Evolutionary conservation across 202 grass and related monocot genomes (phyloP).

Genomic region (Bolboschoenoplectus hybrid): DNA sequence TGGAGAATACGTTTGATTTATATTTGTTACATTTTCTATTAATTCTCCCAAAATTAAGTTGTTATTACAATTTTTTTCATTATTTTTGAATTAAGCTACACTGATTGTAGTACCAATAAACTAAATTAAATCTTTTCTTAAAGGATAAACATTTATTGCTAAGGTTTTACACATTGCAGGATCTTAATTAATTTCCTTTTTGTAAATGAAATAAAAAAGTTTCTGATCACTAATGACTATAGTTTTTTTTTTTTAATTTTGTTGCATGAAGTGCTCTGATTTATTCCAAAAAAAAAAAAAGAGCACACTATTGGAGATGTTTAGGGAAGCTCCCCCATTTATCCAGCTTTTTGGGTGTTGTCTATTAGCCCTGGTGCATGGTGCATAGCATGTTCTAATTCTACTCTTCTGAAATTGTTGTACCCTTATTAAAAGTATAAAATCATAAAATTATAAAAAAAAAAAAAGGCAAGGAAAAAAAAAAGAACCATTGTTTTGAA

Average conservation of each 20-base stretch:
- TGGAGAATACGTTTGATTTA: neutral
- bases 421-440: neutral
- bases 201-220: constrained; percentile 3
- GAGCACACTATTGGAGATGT: neutral
- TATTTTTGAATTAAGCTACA: neutral
- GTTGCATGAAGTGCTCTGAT: neutral
- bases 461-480: neutral
- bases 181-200: neutral
- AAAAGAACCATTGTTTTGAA: neutral
- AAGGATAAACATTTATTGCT: neutral
- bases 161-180: neutral
- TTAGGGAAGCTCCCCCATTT: neutral
- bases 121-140: neutral
- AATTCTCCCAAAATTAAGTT: neutral
- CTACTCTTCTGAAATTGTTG: neutral
- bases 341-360: constrained; percentile 27
- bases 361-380: neutral
- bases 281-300: neutral
- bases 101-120: neutral
- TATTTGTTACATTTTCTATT: neutral
- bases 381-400: constrained; percentile 32
- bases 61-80: neutral
- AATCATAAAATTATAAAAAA: neutral
- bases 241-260: no score
- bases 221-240: neutral